Evolutionary conservation across 352 stramenopile species (phyloP).

Genomic region (Phytophthora agathidicida): DNA sequence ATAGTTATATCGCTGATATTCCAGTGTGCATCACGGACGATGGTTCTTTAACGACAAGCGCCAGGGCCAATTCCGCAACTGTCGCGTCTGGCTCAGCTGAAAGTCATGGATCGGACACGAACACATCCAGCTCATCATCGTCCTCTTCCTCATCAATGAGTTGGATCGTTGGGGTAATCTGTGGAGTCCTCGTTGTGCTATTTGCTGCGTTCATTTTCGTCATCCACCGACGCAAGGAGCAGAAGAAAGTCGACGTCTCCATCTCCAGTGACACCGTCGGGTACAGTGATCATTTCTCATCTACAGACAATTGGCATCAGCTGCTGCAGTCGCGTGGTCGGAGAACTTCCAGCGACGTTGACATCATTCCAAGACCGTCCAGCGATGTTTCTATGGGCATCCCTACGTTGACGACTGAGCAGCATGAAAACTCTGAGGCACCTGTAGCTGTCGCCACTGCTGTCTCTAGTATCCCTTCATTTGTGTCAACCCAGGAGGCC

Average conservation of each 20-base stretch:
- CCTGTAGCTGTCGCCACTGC: background rate
- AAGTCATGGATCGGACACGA: slow-evolving; percentile 3
- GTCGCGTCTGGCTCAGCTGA: background rate
- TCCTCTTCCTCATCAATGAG: slow-evolving; percentile 19
- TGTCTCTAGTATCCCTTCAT: slow-evolving; percentile 15
- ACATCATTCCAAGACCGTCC: slow-evolving; percentile 11
- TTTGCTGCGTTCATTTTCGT: slow-evolving; percentile 25
- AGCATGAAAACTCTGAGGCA: background rate
- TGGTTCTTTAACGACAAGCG: slow-evolving; percentile 3
- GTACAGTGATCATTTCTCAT: slow-evolving; percentile 19
- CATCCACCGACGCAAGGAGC: slow-evolving; percentile 22
- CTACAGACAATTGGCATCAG: slow-evolving; percentile 7
- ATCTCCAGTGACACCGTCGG: slow-evolving; percentile 21
- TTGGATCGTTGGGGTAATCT: slow-evolving; percentile 29
- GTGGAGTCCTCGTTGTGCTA: slow-evolving; percentile 18
- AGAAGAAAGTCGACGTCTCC: slow-evolving; percentile 4
- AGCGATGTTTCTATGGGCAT: slow-evolving; percentile 24
- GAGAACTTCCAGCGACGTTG: slow-evolving; percentile 5
- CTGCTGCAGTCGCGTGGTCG: slow-evolving; percentile 13
- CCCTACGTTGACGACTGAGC: slow-evolving; percentile 20
- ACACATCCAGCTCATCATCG: background rate
- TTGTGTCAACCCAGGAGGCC: slow-evolving; percentile 11
- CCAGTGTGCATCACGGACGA: slow-evolving; percentile 32
- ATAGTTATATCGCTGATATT: slow-evolving; percentile 22
- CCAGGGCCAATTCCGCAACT: background rate